A percentile compares a stretch with the other conserved stretches of the same genome.
Evolutionary conservation across 164 flowering plant species (phyloP).

Genomic region (Kingdonia uniflora): DNA sequence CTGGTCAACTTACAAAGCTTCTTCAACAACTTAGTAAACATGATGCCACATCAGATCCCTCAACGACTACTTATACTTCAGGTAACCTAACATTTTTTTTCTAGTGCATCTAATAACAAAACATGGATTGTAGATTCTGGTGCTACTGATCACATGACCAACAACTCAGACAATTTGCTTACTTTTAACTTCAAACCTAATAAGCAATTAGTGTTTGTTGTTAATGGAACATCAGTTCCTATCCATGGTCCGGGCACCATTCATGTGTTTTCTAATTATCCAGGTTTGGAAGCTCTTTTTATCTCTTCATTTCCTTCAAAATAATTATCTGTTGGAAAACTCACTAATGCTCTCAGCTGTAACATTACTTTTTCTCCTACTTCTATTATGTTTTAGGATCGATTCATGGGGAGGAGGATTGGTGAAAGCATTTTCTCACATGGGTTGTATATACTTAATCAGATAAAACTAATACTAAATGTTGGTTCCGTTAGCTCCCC

Average conservation of each 20-base stretch:
- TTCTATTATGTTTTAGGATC: slow-evolving; percentile 5
- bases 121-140: not conserved
- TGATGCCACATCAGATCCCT: not conserved
- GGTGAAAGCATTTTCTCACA: slow-evolving; percentile 7
- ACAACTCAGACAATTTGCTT: not conserved
- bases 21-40: not conserved
- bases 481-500: too few species aligned
- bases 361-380: slow-evolving; percentile 3
- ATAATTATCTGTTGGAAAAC: not conserved
- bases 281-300: not conserved
- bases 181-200: not conserved
- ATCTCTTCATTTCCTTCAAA: too few species aligned
- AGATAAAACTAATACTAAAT: too few species aligned
- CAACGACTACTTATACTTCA: not conserved
- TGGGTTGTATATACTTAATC: not conserved
- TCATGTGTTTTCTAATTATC: not conserved
- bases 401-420: slow-evolving; percentile 3
- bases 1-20: not conserved
- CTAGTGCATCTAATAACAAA: not conserved
- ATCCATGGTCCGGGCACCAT: not conserved
- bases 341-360: not conserved
- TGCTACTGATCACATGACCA: not conserved
- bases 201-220: not conserved
- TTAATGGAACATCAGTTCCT: not conserved
- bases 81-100: not conserved